Percentiles rank a stretch among this genome's conserved stretches.
These are phyloP conservation scores for Fusarium burgessii DNA, from an alignment of 2,329 filamentous ascomycete species.

Conservation along the genomic window DNA sequence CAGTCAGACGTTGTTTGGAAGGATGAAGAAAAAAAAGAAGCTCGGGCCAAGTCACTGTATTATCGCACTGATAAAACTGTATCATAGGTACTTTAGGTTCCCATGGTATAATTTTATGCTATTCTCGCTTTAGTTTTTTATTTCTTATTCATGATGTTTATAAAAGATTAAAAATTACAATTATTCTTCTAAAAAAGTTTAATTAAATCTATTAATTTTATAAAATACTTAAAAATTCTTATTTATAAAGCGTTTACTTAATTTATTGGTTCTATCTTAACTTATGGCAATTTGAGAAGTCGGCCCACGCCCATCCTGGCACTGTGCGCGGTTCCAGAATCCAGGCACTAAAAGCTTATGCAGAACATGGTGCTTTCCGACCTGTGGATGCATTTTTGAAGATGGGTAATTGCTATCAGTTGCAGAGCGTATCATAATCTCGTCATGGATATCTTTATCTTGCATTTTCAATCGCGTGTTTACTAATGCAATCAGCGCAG, in stretches of 20 bases:
- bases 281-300: too few relatives aligned
- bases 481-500: too few relatives aligned
- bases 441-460: background rate
- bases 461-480: background rate
- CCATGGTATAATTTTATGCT: too few relatives aligned
- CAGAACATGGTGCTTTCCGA: background rate
- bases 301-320: too few relatives aligned
- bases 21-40: conserved; percentile 10
- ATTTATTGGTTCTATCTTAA: too few relatives aligned
- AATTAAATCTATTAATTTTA: too few relatives aligned
- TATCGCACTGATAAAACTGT: background rate
- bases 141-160: too few relatives aligned
- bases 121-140: too few relatives aligned
- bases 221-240: too few relatives aligned
- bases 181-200: too few relatives aligned
- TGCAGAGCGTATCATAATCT: background rate
- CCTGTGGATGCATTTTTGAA: conserved; percentile 1
- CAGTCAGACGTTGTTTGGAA: background rate
- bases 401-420: background rate
- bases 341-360: background rate
- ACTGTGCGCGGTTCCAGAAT: background rate
- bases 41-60: background rate
- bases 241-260: too few relatives aligned
- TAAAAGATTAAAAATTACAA: too few relatives aligned
- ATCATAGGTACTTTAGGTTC: background rate